phyloP scores from a whole-genome alignment of 495 filamentous ascomycete genomes.

The Chaetomium cochliodes region DNA sequence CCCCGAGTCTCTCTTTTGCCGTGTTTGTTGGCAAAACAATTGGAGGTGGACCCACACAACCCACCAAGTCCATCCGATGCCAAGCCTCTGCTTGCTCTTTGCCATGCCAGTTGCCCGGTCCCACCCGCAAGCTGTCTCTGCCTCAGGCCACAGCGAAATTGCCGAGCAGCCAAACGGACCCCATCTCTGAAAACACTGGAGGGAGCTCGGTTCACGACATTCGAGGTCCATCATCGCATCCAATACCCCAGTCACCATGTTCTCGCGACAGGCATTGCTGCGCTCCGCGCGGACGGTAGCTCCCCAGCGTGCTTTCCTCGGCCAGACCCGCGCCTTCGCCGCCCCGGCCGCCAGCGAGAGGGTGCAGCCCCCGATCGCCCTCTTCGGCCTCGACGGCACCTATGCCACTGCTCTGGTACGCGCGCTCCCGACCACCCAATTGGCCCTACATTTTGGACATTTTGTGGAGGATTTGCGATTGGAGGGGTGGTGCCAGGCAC shows the following conservation, averaged over 20 bases:
- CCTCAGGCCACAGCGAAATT: slow-evolving; percentile 38
- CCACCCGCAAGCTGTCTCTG: slow-evolving; percentile 21
- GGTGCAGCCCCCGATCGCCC: slow-evolving; percentile 78
- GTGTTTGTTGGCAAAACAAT: not conserved
- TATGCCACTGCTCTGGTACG: slow-evolving; percentile 97
- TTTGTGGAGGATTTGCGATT: not conserved
- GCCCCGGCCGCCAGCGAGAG: slow-evolving; percentile 58
- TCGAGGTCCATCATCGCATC: slow-evolving; percentile 37
- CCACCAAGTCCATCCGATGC: not conserved
- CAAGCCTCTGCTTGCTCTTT: not conserved
- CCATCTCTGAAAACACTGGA: slow-evolving; percentile 34
- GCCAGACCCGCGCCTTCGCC: slow-evolving; percentile 68
- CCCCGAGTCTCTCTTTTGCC: no score
- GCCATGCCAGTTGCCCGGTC: slow-evolving; percentile 8
- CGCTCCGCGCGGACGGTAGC: slow-evolving; percentile 58
- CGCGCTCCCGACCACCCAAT: slow-evolving; percentile 30
- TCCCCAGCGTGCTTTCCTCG: slow-evolving; percentile 46
- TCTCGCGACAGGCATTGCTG: slow-evolving; percentile 60
- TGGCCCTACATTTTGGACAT: not conserved
- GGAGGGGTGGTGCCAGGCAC: not conserved
- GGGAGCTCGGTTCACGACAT: slow-evolving; percentile 37
- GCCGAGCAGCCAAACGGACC: slow-evolving; percentile 36
- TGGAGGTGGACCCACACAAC: no score
- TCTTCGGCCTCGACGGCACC: slow-evolving; percentile 95
- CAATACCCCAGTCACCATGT: slow-evolving; percentile 51